These are phyloP conservation scores for Dalbergia cochinchinensis DNA, from an alignment of 306 rosid species.

Conservation along the genomic window DNA sequence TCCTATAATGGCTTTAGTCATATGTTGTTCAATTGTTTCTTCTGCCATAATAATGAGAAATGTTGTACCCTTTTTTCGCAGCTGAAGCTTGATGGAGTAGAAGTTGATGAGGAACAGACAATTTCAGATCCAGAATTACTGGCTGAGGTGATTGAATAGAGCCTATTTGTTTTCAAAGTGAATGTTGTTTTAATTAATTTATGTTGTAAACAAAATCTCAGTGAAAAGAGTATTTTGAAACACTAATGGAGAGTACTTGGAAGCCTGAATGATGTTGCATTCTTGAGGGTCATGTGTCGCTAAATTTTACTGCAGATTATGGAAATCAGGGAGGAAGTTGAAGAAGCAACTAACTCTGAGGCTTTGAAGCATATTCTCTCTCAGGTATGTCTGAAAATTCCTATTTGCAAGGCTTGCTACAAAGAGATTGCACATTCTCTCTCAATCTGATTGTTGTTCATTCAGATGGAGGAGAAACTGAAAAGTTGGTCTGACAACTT, in stretches of 20 bases:
- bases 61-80: constrained; percentile 38
- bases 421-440: constrained; percentile 8
- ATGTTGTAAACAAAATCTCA: constrained; percentile 7
- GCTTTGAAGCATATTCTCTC: constrained; percentile 69
- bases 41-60: constrained; percentile 28
- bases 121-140: constrained; percentile 76
- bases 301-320: constrained; percentile 66
- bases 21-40: constrained; percentile 14
- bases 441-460: constrained; percentile 39
- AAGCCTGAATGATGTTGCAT: constrained; percentile 24
- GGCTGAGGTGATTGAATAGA: constrained; percentile 68
- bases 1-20: neutral
- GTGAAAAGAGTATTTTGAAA: constrained; percentile 1
- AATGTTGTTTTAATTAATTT: constrained; percentile 12
- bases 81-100: constrained; percentile 83
- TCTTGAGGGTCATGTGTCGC: constrained; percentile 10
- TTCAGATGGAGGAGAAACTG: constrained; percentile 86
- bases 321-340: constrained; percentile 96
- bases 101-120: constrained; percentile 88
- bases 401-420: constrained; percentile 34
- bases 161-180: constrained; percentile 17
- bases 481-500: constrained; percentile 71
- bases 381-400: constrained; percentile 58
- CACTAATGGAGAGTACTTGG: constrained; percentile 26
- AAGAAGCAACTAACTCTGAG: constrained; percentile 77